Conservation (phyloP, 768 basidiomycete species). For the Mycena crocata region DNA sequence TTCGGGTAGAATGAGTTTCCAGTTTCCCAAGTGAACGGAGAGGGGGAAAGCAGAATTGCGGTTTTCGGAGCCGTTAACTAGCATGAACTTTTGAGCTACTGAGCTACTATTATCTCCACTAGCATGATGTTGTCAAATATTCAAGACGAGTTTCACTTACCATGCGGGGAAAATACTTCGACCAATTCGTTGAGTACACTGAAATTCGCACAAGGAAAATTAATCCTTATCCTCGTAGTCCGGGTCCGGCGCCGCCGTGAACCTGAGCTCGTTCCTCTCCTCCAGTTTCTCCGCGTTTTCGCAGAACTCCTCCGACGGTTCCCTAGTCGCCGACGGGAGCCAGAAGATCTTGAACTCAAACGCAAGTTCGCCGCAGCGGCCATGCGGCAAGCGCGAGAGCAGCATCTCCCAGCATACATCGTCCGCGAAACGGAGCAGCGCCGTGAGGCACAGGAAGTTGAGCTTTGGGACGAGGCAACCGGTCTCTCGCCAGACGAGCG, state of each 20-base stretch:
- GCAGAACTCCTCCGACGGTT: neutral
- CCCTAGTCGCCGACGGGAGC: neutral
- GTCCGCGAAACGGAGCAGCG: constrained; percentile 10
- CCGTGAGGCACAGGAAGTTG: neutral
- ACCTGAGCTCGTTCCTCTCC: neutral
- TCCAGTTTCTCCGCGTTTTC: neutral
- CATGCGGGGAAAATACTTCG: too few species aligned
- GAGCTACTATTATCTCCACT: too few species aligned
- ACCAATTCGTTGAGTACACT: too few species aligned
- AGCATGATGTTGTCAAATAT: too few species aligned
- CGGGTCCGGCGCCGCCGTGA: neutral
- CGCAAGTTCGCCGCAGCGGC: neutral
- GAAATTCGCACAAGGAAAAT: too few species aligned
- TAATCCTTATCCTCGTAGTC: too few species aligned
- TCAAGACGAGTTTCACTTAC: too few species aligned
- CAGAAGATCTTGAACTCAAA: constrained; percentile 11
- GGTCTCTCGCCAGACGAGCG: neutral
- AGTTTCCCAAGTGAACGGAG: too few species aligned
- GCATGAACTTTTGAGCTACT: too few species aligned
- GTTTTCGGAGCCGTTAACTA: too few species aligned
- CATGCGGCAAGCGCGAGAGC: neutral
- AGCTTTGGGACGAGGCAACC: constrained; percentile 4
- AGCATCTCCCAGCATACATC: constrained; percentile 9
- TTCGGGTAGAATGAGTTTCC: too few species aligned
- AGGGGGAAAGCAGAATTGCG: too few species aligned